These are phyloP conservation scores for Maudiozyma barnettii DNA, from an alignment of 805 yeast genomes.

Conservation along the genomic window DNA sequence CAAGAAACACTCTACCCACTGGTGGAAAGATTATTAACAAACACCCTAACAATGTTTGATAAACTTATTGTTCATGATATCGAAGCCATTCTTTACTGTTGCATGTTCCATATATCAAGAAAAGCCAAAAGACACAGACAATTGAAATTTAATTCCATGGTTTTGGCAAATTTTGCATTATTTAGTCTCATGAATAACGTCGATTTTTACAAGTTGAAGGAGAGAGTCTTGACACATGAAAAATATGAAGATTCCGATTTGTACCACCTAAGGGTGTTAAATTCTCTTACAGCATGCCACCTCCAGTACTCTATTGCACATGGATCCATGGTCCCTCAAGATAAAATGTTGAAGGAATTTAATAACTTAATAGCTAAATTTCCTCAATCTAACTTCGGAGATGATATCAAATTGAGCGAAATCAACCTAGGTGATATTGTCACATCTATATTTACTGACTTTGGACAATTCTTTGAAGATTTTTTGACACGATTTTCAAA, in stretches of 20 bases:
- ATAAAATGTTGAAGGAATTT: constrained; percentile 27
- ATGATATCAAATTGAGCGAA: constrained; percentile 44
- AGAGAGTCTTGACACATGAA: constrained; percentile 27
- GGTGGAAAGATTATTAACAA: constrained; percentile 42
- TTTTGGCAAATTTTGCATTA: constrained; percentile 43
- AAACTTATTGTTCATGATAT: constrained; percentile 52
- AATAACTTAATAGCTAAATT: constrained; percentile 37
- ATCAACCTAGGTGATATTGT: constrained; percentile 34
- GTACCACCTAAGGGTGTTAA: constrained; percentile 46
- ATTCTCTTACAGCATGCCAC: constrained; percentile 43
- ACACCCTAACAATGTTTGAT: constrained; percentile 39
- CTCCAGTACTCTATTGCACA: constrained; percentile 42
- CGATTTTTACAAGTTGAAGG: constrained; percentile 35
- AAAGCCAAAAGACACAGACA: constrained; percentile 39
- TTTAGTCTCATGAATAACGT: constrained; percentile 40
- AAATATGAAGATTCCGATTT: constrained; percentile 33
- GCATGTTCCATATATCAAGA: constrained; percentile 45
- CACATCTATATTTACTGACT: constrained; percentile 21
- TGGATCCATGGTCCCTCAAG: constrained; percentile 30
- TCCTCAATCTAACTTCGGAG: constrained; percentile 45
- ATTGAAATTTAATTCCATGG: constrained; percentile 43
- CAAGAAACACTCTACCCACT: constrained; percentile 39
- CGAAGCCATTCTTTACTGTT: constrained; percentile 48
- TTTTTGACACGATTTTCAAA: constrained; percentile 9
- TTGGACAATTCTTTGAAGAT: constrained; percentile 17